Percentiles rank a stretch among this genome's conserved stretches.
Evolutionary conservation across 2,329 filamentous ascomycete genomes (phyloP).

Genomic region (Lasiodiplodia sp.): DNA sequence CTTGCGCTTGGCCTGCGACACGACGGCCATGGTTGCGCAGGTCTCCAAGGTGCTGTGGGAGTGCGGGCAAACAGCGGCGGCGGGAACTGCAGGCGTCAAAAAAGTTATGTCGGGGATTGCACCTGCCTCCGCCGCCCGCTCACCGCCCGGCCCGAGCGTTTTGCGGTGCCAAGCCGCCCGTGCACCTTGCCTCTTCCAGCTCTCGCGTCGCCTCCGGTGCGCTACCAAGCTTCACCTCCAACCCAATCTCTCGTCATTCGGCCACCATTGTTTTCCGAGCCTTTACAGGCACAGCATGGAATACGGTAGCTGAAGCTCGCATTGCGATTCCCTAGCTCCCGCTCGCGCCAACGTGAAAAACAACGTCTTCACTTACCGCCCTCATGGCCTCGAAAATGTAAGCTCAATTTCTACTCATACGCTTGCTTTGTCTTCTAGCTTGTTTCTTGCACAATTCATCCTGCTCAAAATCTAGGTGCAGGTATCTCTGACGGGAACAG

Average conservation of each 20-base stretch:
- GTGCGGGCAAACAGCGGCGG: neutral
- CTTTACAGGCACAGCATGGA: neutral
- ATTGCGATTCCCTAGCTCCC: neutral
- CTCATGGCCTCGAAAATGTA: constrained; percentile 66
- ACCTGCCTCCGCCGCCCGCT: constrained; percentile 17
- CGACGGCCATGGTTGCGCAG: constrained; percentile 50
- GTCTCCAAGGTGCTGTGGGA: neutral
- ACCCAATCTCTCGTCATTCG: neutral
- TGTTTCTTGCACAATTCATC: no score
- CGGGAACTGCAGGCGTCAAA: constrained; percentile 8
- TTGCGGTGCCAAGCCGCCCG: neutral
- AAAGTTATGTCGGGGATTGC: constrained; percentile 29
- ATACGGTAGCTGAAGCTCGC: neutral
- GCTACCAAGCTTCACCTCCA: constrained; percentile 5
- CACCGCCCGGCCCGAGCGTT: constrained; percentile 15
- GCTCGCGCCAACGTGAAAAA: neutral
- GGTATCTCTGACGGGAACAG: constrained; percentile 50
- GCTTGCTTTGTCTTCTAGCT: neutral
- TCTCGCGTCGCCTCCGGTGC: neutral
- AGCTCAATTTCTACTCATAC: constrained; percentile 35
- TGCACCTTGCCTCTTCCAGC: constrained; percentile 11
- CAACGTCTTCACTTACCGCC: neutral
- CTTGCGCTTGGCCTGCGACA: constrained; percentile 47
- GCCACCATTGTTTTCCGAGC: neutral
- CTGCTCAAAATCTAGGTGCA: neutral